Conservation (phyloP, 441 rosid species). For the Metrosideros polymorpha region DNA sequence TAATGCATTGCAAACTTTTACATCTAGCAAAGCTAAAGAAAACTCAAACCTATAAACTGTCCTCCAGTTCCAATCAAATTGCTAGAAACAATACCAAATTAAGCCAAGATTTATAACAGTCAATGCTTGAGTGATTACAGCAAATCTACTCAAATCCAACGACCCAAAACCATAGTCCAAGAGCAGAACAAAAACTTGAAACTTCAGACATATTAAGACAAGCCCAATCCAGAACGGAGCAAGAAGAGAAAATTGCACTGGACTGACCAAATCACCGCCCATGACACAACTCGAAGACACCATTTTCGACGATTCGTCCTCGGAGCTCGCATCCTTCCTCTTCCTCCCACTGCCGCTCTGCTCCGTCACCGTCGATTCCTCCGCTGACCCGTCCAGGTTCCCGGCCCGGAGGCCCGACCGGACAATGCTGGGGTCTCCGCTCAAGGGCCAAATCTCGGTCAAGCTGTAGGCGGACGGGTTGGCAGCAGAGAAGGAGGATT, state of each 20-base stretch:
- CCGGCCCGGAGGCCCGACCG: conserved; percentile 52
- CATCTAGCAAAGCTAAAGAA: not conserved
- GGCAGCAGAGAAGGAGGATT: conserved; percentile 68
- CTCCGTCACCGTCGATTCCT: conserved; percentile 77
- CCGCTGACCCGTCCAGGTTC: conserved; percentile 41
- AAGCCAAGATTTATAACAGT: not conserved
- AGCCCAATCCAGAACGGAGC: not conserved
- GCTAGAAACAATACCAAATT: not conserved
- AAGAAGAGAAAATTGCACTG: not conserved
- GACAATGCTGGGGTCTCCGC: conserved; percentile 22
- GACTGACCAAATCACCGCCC: conserved; percentile 57
- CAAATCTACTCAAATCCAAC: not conserved
- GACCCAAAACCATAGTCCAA: not conserved
- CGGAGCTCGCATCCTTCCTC: conserved; percentile 64
- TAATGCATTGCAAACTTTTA: not conserved
- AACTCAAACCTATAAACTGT: not conserved
- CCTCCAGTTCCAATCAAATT: not conserved
- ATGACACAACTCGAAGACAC: conserved; percentile 68
- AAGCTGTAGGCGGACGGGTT: conserved; percentile 26
- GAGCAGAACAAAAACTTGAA: not conserved
- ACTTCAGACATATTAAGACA: not conserved
- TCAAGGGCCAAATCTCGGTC: conserved; percentile 77
- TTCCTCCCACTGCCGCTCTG: conserved; percentile 51
- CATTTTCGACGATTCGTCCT: conserved; percentile 64
- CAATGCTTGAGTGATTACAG: not conserved